phyloP scores from a whole-genome alignment of 1,139 yeast species.

The Candida sanyaensis region DNA sequence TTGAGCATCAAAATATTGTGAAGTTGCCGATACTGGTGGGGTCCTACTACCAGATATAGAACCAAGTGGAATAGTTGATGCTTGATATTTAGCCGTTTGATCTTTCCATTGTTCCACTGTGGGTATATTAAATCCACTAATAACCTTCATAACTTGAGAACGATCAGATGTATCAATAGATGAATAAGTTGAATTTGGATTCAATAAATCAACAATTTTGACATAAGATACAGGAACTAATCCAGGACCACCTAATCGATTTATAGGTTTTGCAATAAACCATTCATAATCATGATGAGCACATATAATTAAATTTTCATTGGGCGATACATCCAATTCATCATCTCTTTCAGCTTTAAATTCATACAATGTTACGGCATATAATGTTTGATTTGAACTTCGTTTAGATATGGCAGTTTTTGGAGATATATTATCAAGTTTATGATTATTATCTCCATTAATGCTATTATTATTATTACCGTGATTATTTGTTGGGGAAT shows the following conservation, averaged over 20 bases:
- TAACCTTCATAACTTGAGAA: constrained; percentile 36
- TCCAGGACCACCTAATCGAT: constrained; percentile 95
- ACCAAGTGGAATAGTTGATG: constrained; percentile 82
- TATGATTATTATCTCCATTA: background rate
- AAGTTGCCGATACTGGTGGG: constrained; percentile 34
- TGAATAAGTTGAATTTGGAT: constrained; percentile 33
- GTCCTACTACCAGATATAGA: constrained; percentile 28
- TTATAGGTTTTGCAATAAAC: constrained; percentile 97
- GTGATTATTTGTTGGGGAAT: background rate
- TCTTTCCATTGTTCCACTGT: constrained; percentile 96
- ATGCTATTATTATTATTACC: too few species aligned
- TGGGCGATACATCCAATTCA: constrained; percentile 80
- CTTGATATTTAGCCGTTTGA: constrained; percentile 89
- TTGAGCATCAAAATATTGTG: constrained; percentile 37
- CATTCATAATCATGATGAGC: constrained; percentile 97
- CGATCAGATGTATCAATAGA: constrained; percentile 17
- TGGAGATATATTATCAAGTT: constrained; percentile 4
- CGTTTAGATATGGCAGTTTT: constrained; percentile 8
- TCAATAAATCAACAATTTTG: constrained; percentile 74
- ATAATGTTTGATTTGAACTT: constrained; percentile 37
- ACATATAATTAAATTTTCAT: constrained; percentile 88
- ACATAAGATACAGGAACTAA: constrained; percentile 91
- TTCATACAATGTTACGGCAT: constrained; percentile 63
- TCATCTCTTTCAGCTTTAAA: constrained; percentile 89
- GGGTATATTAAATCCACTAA: constrained; percentile 71